Conservation (phyloP, 148 eudicot species). For the Agrostemma githago region DNA sequence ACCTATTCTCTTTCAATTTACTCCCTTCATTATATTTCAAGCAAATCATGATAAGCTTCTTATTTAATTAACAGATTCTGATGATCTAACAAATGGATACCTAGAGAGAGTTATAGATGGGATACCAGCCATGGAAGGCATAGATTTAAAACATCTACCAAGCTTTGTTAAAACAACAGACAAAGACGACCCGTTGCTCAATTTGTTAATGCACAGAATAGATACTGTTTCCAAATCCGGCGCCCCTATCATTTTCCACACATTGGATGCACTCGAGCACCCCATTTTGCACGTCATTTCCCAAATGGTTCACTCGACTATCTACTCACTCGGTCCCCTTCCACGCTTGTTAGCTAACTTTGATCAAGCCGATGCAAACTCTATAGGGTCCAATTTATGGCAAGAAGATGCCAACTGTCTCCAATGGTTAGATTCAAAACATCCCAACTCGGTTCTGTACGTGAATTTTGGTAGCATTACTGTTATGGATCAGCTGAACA, state of each 20-base stretch:
- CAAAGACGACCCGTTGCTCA: conserved; percentile 33
- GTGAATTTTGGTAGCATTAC: conserved; percentile 32
- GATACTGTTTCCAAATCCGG: background rate
- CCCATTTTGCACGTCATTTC: conserved; percentile 25
- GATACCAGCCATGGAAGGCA: conserved; percentile 34
- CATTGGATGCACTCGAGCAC: conserved; percentile 35
- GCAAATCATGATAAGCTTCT: background rate
- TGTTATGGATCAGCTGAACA: conserved; percentile 17
- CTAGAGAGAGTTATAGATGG: conserved; percentile 31
- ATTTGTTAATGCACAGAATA: background rate
- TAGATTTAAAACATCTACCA: conserved; percentile 36
- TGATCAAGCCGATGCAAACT: conserved; percentile 9
- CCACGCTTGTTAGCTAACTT: conserved; percentile 17
- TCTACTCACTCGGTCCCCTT: conserved; percentile 41
- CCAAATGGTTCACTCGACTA: conserved; percentile 20
- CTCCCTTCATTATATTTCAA: too few relatives aligned
- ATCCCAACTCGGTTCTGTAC: conserved; percentile 21
- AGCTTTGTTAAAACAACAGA: conserved; percentile 39
- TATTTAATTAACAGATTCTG: conserved; percentile 26
- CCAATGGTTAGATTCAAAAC: conserved; percentile 22
- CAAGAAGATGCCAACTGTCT: conserved; percentile 30
- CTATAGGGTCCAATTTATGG: conserved; percentile 38
- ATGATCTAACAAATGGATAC: conserved; percentile 37
- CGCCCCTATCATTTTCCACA: conserved; percentile 36
- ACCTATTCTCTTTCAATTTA: too few relatives aligned